Percentiles rank a stretch among this genome's conserved stretches.
phyloP scores from a whole-genome alignment of 75 land plant genomes.

The Cryptomeria japonica region DNA sequence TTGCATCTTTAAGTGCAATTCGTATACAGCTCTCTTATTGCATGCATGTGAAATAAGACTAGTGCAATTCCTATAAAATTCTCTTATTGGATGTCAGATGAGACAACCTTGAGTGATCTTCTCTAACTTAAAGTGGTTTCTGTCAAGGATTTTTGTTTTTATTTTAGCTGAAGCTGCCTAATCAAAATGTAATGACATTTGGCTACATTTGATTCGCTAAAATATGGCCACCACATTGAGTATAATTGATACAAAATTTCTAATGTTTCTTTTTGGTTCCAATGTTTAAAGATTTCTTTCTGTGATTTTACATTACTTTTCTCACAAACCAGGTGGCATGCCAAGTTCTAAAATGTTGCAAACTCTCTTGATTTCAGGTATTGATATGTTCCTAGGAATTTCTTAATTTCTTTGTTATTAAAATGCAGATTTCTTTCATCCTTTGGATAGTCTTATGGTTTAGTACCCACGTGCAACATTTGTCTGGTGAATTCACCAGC shows the following conservation, averaged over 20 bases:
- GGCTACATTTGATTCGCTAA: not conserved
- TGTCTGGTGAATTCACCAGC: not conserved
- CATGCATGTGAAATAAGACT: not conserved
- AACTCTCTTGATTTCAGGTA: not conserved
- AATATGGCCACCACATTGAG: not conserved
- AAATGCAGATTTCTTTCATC: not conserved
- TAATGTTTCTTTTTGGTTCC: not conserved
- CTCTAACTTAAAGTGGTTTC: not conserved
- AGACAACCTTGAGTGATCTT: not conserved
- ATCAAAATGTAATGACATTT: not conserved
- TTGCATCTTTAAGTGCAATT: not conserved
- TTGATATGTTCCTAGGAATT: not conserved
- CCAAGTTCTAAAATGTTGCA: not conserved
- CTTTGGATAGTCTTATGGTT: not conserved
- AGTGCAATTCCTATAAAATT: not conserved
- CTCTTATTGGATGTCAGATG: not conserved
- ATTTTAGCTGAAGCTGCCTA: not conserved
- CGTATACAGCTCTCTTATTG: not conserved
- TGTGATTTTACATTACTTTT: not conserved
- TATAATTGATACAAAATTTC: not conserved
- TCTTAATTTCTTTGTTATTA: not conserved
- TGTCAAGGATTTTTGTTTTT: not conserved
- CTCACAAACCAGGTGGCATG: not conserved
- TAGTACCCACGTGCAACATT: constrained; percentile 3
- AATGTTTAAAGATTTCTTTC: not conserved